phyloP scores from a whole-genome alignment of 129 eudicot species.

The Sambucus nigra region DNA sequence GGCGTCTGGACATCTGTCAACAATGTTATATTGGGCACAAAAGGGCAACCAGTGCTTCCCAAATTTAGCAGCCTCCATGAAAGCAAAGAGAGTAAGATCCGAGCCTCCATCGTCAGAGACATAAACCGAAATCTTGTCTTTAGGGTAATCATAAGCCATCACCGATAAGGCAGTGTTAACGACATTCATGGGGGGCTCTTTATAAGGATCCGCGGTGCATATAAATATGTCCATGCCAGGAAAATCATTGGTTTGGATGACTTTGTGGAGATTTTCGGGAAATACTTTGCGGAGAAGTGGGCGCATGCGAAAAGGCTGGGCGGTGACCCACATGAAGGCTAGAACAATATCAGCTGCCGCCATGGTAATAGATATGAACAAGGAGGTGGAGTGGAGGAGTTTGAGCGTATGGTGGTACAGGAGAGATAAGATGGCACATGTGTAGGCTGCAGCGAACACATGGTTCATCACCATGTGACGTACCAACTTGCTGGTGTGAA shows the following conservation, averaged over 20 bases:
- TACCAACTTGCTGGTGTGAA: slow-evolving; percentile 25
- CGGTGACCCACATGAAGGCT: slow-evolving; percentile 52
- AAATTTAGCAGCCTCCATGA: slow-evolving; percentile 81
- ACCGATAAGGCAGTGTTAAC: slow-evolving; percentile 89
- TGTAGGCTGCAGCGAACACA: slow-evolving; percentile 38
- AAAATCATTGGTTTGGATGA: slow-evolving; percentile 17
- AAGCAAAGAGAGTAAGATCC: slow-evolving; percentile 61
- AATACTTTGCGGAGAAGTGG: slow-evolving; percentile 41
- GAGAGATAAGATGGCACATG: slow-evolving; percentile 32
- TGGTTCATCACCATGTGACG: slow-evolving; percentile 46
- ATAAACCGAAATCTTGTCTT: slow-evolving; percentile 75
- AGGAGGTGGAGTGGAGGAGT: slow-evolving; percentile 34
- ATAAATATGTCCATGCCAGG: slow-evolving; percentile 64
- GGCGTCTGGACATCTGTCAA: slow-evolving; percentile 52
- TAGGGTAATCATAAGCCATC: slow-evolving; percentile 78
- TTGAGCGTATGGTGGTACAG: slow-evolving; percentile 40
- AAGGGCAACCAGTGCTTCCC: slow-evolving; percentile 66
- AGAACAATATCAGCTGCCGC: slow-evolving; percentile 45
- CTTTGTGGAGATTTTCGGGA: slow-evolving; percentile 40
- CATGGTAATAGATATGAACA: slow-evolving; percentile 22
- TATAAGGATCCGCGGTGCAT: slow-evolving; percentile 82
- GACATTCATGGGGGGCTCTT: slow-evolving; percentile 65
- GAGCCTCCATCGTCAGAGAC: slow-evolving; percentile 95
- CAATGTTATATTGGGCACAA: slow-evolving; percentile 42
- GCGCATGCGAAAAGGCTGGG: slow-evolving; percentile 45